These are phyloP conservation scores for Mycena belliarum DNA, from an alignment of 768 basidiomycete species.

Conservation along the genomic window DNA sequence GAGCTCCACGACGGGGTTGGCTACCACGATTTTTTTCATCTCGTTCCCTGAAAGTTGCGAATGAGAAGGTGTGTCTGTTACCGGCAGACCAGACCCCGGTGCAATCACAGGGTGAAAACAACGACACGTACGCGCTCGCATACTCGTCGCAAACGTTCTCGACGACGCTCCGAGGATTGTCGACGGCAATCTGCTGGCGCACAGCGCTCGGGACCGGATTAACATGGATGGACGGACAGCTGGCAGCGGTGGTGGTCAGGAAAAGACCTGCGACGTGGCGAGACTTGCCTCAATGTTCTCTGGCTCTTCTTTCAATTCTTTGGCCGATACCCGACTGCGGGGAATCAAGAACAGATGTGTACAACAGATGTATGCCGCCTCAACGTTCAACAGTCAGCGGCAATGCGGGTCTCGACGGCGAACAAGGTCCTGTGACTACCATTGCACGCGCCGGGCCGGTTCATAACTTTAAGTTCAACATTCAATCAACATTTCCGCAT, in stretches of 20 bases:
- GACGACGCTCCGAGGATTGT: neutral
- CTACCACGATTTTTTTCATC: constrained; percentile 69
- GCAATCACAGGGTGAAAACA: neutral
- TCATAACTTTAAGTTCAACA: too few species aligned
- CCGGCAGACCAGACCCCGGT: neutral
- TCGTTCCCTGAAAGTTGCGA: constrained; percentile 20
- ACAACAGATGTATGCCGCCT: too few species aligned
- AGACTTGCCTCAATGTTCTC: neutral
- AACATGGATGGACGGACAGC: constrained; percentile 6
- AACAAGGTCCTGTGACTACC: neutral
- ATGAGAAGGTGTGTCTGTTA: neutral
- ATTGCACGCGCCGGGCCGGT: too few species aligned
- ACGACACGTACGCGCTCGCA: constrained; percentile 10
- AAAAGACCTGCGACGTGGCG: constrained; percentile 7
- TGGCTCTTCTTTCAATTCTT: neutral
- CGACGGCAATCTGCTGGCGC: constrained; percentile 7
- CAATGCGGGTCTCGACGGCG: too few species aligned
- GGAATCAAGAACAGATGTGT: neutral
- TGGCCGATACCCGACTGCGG: neutral
- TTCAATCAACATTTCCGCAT: too few species aligned
- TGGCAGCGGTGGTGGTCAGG: constrained; percentile 2
- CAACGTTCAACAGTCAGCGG: too few species aligned
- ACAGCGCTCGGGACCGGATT: constrained; percentile 10
- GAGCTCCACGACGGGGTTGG: constrained; percentile 90
- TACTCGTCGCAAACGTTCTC: constrained; percentile 10